These are phyloP conservation scores for Gyrodon lividus DNA, from an alignment of 768 basidiomycete genomes.

Conservation along the genomic window DNA sequence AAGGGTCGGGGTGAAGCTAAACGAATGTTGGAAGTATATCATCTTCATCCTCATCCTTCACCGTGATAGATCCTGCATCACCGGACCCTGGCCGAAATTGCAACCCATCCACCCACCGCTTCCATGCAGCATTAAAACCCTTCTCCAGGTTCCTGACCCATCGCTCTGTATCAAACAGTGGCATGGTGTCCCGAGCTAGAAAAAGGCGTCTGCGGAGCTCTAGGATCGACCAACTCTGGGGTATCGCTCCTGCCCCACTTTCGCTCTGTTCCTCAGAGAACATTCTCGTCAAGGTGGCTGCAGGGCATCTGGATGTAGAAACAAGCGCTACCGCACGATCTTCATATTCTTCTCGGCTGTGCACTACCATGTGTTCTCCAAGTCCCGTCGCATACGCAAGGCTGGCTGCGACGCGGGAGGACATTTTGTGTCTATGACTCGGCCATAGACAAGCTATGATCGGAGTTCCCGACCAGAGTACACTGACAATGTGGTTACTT, in stretches of 20 bases:
- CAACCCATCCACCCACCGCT: conserved; percentile 46
- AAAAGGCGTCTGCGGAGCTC: conserved; percentile 42
- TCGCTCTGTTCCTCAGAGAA: background rate
- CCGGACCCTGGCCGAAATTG: conserved; percentile 30
- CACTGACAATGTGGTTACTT: conserved; percentile 28
- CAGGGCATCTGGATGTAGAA: conserved; percentile 23
- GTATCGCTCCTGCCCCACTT: background rate
- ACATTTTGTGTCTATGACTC: conserved; percentile 47
- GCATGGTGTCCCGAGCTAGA: conserved; percentile 39
- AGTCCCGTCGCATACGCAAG: conserved; percentile 48
- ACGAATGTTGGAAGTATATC: conserved; percentile 6
- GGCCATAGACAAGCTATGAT: conserved; percentile 47
- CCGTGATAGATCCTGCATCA: conserved; percentile 32
- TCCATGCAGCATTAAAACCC: conserved; percentile 43
- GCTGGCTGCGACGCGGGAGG: conserved; percentile 49
- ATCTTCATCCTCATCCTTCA: conserved; percentile 34
- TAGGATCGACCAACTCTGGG: conserved; percentile 24
- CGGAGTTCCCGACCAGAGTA: conserved; percentile 53
- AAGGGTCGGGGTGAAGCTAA: background rate
- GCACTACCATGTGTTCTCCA: conserved; percentile 47
- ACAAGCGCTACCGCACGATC: conserved; percentile 43
- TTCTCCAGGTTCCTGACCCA: conserved; percentile 51
- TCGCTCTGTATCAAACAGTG: conserved; percentile 47
- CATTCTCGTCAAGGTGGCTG: background rate
- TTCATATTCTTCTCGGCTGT: conserved; percentile 44